Base-by-base conservation (phyloP, 2,329 filamentous ascomycete species). In the Venturia carpophila region DNA sequence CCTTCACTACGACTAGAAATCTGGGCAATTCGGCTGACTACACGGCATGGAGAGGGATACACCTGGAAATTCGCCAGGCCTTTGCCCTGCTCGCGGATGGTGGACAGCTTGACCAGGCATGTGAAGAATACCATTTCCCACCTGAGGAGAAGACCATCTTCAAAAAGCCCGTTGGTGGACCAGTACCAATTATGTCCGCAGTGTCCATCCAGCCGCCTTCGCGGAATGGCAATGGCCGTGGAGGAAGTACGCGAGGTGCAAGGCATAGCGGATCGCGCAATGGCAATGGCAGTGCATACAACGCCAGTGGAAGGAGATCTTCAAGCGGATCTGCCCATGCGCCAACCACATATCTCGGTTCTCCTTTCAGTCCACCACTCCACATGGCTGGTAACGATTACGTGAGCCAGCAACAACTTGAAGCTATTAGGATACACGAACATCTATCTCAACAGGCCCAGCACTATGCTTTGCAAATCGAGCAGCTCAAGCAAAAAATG, bases 11-110 rank as follows among this genome's bases (percentile, higher is more conserved):
- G 4, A 83, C 83, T 43, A 86, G 94, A 52, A 99, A 99, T 74
- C 81, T 99, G 58, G 94, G 92, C 52, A 99, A 99, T 71, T 97
- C 94, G 1, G 94, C 92, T 10, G 94, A 99, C 73, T 92, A 96
- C 73, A 95, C 90, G 55, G 93, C 94, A 0, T 97, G 96, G 77
- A 86, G 89, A 62, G 94, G 94, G 1, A 84, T 99, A 39, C 94
- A 99, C 74, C 76, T 91, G 69, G 94, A 99, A 76, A 80, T 99
- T 62, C 86, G 94, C 67, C 84, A 92, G 69, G 94, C 94, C 0
- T 97, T 96, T 73, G 89, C 92, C 66, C 77, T 91, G 65, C 84
- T 97, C 21, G 86, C 89, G 1, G 84, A 89, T 55, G 77, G 76
- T 63, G 90, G 86, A 27, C 91, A 94, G 70, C 81, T 99, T 56